These are phyloP conservation scores for Phalaenopsis hybrid DNA, from an alignment of 116 monocot species.

Conservation along the genomic window DNA sequence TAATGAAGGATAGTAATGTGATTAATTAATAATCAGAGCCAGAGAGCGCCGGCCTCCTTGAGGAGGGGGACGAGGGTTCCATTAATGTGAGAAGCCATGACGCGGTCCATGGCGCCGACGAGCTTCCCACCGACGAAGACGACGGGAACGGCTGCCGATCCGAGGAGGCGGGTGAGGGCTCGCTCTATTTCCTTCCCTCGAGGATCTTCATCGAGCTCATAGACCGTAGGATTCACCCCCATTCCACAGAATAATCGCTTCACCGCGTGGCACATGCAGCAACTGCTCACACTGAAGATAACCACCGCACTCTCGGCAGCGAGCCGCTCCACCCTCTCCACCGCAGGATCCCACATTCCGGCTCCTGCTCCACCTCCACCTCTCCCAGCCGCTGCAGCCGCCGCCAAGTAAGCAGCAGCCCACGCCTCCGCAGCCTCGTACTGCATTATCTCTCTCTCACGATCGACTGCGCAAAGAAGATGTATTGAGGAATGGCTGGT, in stretches of 20 bases:
- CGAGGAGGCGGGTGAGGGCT: conserved; percentile 6
- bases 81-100: conserved; percentile 23
- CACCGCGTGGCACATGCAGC: conserved; percentile 25
- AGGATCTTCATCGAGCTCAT: conserved; percentile 23
- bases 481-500: not conserved
- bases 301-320: conserved; percentile 24
- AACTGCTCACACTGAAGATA: conserved; percentile 19
- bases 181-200: conserved; percentile 20
- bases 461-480: not conserved
- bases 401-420: conserved; percentile 3
- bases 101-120: conserved; percentile 15
- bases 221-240: conserved; percentile 19
- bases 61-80: conserved; percentile 17
- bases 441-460: conserved; percentile 16
- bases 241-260: conserved; percentile 17
- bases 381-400: not conserved
- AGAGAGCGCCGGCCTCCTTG: conserved; percentile 17
- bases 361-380: not conserved
- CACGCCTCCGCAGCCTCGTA: conserved; percentile 14
- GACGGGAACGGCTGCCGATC: conserved; percentile 16
- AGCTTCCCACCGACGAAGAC: conserved; percentile 24
- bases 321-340: conserved; percentile 18
- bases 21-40: conserved; percentile 14
- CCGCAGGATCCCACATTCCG: conserved; percentile 13
- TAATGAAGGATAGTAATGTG: not conserved